Evolutionary conservation across 306 rosid genomes (phyloP).

Genomic region (Dicorynia guianensis): DNA sequence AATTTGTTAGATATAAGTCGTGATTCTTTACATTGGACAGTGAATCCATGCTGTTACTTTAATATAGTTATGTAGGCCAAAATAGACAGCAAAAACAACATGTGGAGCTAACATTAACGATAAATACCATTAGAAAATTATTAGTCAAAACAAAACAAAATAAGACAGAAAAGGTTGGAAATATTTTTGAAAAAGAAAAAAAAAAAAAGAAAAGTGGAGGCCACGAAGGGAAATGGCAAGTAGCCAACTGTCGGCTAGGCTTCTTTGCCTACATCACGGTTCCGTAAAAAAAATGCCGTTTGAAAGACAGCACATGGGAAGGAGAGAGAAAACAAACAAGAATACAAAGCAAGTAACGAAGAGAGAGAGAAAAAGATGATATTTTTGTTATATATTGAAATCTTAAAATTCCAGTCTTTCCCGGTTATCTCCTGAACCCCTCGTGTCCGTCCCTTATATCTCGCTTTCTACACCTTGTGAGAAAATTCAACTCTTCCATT

Average conservation of each 20-base stretch:
- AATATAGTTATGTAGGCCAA: no score
- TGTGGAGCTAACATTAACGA: no score
- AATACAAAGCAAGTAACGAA: neutral
- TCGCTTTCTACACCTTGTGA: conserved; percentile 30
- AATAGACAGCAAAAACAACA: no score
- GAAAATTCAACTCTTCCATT: conserved; percentile 26
- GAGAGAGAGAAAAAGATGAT: neutral
- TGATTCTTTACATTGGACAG: no score
- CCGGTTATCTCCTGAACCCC: conserved; percentile 39
- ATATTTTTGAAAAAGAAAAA: neutral
- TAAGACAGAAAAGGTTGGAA: no score
- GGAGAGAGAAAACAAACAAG: neutral
- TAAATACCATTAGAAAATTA: no score
- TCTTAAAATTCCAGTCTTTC: conserved; percentile 47
- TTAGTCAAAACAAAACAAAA: no score
- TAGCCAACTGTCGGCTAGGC: conserved; percentile 52
- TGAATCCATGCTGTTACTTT: no score
- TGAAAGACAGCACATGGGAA: conserved; percentile 42
- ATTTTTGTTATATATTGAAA: conserved; percentile 15
- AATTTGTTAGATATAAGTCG: no score
- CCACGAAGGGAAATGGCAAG: neutral
- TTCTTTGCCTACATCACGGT: neutral
- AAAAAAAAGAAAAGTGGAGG: neutral
- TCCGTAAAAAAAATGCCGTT: conserved; percentile 23
- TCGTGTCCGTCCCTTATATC: conserved; percentile 43